Evolutionary conservation across 441 rosid genomes (phyloP), one percentile per base, ranked within the genome.

Genomic region (Hura crepitans): DNA sequence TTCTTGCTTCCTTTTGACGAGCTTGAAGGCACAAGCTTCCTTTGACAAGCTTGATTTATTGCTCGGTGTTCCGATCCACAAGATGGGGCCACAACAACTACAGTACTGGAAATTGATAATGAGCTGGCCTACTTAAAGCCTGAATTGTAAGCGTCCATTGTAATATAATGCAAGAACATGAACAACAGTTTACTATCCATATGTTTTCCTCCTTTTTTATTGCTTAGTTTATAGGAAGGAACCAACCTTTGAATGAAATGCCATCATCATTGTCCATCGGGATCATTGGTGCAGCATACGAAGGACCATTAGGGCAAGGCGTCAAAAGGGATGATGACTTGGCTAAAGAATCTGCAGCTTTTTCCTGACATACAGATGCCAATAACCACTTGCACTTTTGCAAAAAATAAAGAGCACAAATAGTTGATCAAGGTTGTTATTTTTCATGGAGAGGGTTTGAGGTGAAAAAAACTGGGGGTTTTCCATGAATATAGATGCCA

Each of bases 251-350:
- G 71, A 31, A 86, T 28, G 96, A 81, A 74, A 92, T 82, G 58
- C 89, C 97, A 78, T 92, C 97, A 76, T 89, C 93, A 22, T 68
- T 73, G 78, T 92, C 97, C 71, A 85, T 54, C 22, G 86, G 86
- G 68, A 88, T 77, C 77, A 84, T 71, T 74, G 96, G 90, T 1
- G 85, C 85, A 75, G 86, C 82, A 77, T 81, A 89, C 0, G 89
- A 57, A 69, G 92, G 92, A 73, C 94, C 94, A 78, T 85, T 88
- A n/a, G 88, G 82, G 71, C 88, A 88, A 72, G 87, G 65, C 57
- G 85, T 78, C 78, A 89, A 78, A 78, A 85, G 91, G 82, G 97
- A 83, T 13, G 92, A 76, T 4, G 97, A 76, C 78, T 89, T 92
- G 13, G 80, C 84, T 23, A 86, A 84, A 73, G 92, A 77, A 80